Conservation (phyloP, 495 filamentous ascomycete genomes). For the Tuber melanosporum region DNA sequence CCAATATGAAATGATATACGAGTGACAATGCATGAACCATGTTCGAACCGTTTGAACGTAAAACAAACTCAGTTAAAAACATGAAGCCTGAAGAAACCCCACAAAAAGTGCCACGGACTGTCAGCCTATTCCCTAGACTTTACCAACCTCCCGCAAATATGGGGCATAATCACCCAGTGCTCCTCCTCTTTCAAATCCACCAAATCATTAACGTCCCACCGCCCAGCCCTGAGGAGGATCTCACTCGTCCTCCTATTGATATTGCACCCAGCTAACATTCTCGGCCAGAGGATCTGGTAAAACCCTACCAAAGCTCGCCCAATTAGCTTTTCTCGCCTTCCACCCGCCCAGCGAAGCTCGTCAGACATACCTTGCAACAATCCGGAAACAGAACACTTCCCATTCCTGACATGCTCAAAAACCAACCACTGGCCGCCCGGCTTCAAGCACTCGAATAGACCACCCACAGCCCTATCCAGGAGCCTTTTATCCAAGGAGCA, state of each 20-base stretch:
- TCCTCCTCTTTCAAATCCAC: conserved; percentile 13
- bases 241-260: conserved; percentile 31
- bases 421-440: conserved; percentile 46
- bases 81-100: neutral
- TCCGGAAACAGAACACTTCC: conserved; percentile 9
- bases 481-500: conserved; percentile 42
- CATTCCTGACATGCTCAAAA: conserved; percentile 44
- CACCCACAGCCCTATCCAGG: conserved; percentile 34
- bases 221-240: conserved; percentile 16
- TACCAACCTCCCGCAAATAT: conserved; percentile 17
- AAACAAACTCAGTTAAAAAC: neutral
- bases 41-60: neutral
- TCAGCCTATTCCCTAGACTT: conserved; percentile 26
- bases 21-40: neutral
- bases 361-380: conserved; percentile 17
- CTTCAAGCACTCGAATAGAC: conserved; percentile 43
- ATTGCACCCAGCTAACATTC: conserved; percentile 23
- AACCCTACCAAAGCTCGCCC: conserved; percentile 13
- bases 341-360: no score
- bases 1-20: neutral
- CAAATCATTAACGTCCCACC: conserved; percentile 21
- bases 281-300: conserved; percentile 34
- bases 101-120: neutral
- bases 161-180: conserved; percentile 22
- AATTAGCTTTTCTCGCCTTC: neutral